phyloP scores from a whole-genome alignment of 495 filamentous ascomycete genomes.

The Aspergillus wentii region DNA sequence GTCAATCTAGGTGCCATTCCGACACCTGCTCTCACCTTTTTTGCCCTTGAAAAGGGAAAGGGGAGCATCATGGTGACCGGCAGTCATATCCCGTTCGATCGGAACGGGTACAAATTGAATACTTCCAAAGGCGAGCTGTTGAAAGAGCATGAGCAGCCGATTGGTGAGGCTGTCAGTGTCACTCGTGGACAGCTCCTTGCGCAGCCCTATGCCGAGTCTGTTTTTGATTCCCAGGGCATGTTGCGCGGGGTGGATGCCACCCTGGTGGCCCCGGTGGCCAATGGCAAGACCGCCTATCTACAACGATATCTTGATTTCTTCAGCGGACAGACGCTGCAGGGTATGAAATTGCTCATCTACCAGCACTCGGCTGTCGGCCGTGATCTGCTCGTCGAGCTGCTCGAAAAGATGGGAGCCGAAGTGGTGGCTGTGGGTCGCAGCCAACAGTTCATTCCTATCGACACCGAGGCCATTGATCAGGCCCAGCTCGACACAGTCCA shows the following conservation, averaged over 20 bases:
- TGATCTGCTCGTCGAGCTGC: slow-evolving; percentile 15
- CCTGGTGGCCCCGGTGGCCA: slow-evolving; percentile 4
- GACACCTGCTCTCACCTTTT: slow-evolving; percentile 25
- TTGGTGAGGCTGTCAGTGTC: slow-evolving; percentile 15
- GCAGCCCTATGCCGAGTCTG: slow-evolving; percentile 17
- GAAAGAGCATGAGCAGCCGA: slow-evolving; percentile 24
- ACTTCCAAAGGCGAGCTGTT: slow-evolving; percentile 21
- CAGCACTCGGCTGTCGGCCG: slow-evolving; percentile 26
- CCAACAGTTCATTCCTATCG: slow-evolving; percentile 23
- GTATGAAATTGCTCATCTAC: slow-evolving; percentile 19
- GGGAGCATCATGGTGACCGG: slow-evolving; percentile 29
- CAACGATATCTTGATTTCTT: slow-evolving; percentile 23
- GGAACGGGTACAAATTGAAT: slow-evolving; percentile 28
- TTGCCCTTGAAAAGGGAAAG: slow-evolving; percentile 17
- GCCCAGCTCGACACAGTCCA: slow-evolving; percentile 19
- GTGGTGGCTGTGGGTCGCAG: slow-evolving; percentile 19
- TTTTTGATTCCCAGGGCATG: slow-evolving; percentile 23
- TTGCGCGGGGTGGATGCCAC: slow-evolving; percentile 4
- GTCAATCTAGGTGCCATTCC: slow-evolving; percentile 24
- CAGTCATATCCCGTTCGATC: slow-evolving; percentile 27
- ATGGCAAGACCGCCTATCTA: slow-evolving; percentile 15
- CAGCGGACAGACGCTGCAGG: slow-evolving; percentile 15
- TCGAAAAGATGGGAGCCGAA: slow-evolving; percentile 16
- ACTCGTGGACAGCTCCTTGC: slow-evolving; percentile 11
- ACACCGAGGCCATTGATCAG: slow-evolving; percentile 25